A percentile compares a stretch with the other conserved stretches of the same genome.
These are phyloP conservation scores for Alnus glutinosa DNA, from an alignment of 306 rosid genomes.

Conservation along the genomic window DNA sequence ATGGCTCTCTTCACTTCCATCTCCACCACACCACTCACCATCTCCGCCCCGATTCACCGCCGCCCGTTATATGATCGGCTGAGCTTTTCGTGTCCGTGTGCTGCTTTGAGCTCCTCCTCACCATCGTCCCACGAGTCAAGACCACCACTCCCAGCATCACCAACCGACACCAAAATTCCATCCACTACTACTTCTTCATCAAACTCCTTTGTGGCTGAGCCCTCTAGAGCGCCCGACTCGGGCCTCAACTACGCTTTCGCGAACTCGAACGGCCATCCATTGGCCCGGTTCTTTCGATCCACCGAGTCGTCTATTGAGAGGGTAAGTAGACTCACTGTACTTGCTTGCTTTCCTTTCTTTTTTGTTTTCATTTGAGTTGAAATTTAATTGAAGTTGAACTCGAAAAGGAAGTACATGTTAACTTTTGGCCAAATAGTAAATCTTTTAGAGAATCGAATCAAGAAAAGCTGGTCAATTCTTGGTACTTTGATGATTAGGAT, in stretches of 20 bases:
- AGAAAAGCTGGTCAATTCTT: neutral
- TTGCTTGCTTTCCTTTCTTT: neutral
- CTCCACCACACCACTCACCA: constrained; percentile 35
- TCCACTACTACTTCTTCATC: constrained; percentile 41
- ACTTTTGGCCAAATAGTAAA: neutral
- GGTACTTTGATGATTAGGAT: neutral
- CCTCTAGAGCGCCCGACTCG: constrained; percentile 39
- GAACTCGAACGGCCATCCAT: constrained; percentile 44
- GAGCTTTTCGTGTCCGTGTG: constrained; percentile 26
- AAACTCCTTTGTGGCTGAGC: constrained; percentile 38
- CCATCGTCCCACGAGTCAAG: constrained; percentile 58
- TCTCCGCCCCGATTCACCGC: constrained; percentile 31
- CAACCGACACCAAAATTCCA: constrained; percentile 30
- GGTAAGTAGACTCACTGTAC: constrained; percentile 38
- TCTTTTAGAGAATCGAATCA: neutral
- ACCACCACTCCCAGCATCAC: constrained; percentile 26
- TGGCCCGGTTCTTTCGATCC: constrained; percentile 49
- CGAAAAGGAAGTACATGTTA: neutral
- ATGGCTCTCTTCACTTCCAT: constrained; percentile 72
- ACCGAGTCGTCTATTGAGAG: constrained; percentile 83
- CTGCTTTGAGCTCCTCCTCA: constrained; percentile 62
- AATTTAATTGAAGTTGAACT: neutral
- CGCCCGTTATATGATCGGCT: constrained; percentile 22
- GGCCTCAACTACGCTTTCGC: constrained; percentile 47
- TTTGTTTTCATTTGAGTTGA: neutral